These are phyloP conservation scores for Sporisorium exsertum DNA, from an alignment of 1,284 basidiomycete species.

Conservation along the genomic window DNA sequence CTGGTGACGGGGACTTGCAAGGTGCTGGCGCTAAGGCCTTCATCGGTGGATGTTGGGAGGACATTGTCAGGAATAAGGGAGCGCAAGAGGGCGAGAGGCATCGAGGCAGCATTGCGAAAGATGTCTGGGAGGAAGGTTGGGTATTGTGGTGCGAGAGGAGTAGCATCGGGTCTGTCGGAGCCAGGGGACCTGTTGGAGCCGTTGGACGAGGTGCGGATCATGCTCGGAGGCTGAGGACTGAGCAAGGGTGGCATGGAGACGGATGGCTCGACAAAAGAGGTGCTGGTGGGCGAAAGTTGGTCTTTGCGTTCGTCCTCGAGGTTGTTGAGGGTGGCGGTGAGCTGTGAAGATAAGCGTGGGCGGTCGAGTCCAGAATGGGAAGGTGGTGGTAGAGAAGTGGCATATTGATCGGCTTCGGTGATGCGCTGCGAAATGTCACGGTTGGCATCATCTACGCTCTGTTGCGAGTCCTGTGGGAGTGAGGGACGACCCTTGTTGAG, in stretches of 20 bases:
- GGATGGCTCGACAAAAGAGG: neutral
- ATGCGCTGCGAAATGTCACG: conserved; percentile 40
- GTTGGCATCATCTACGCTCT: conserved; percentile 37
- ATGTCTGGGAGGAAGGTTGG: conserved; percentile 34
- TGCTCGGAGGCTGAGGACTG: conserved; percentile 18
- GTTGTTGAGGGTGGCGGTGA: conserved; percentile 20
- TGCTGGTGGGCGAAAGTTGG: conserved; percentile 33
- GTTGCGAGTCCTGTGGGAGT: conserved; percentile 36
- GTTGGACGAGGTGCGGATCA: conserved; percentile 31
- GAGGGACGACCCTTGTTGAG: conserved; percentile 29
- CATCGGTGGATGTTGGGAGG: conserved; percentile 39
- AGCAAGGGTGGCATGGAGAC: conserved; percentile 15
- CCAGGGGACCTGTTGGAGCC: conserved; percentile 26
- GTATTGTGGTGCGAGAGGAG: neutral
- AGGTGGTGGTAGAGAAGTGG: conserved; percentile 4
- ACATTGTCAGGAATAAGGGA: conserved; percentile 52
- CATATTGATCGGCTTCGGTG: conserved; percentile 28
- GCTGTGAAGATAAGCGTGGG: conserved; percentile 22
- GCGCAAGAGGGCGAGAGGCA: conserved; percentile 44
- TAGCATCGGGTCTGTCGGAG: conserved; percentile 19
- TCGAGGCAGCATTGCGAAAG: conserved; percentile 34
- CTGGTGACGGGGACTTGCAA: conserved; percentile 57
- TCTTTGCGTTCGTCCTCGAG: conserved; percentile 31
- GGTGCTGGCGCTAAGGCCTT: conserved; percentile 51
- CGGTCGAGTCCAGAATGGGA: conserved; percentile 16